These are phyloP conservation scores for Sphagnum contortum DNA, from an alignment of 225 moss, liverwort and hornwort genomes.

Conservation along the genomic window DNA sequence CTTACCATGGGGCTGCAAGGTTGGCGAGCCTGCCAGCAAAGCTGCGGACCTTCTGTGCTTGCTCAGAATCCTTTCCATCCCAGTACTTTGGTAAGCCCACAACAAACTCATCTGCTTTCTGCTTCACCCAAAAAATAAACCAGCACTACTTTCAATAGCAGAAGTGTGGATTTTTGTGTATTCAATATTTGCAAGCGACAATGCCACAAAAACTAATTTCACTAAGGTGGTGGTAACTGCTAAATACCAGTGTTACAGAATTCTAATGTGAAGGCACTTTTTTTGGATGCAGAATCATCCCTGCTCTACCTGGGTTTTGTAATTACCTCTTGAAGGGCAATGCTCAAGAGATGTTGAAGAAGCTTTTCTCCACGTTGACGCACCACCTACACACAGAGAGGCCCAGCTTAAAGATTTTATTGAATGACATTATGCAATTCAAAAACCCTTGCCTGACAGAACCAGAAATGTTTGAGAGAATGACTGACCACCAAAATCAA, in stretches of 20 bases:
- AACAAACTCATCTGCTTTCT: conserved; percentile 94
- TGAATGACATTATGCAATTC: background rate
- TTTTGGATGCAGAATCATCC: background rate
- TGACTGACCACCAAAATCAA: no score
- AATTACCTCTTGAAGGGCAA: conserved; percentile 65
- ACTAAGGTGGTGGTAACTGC: no score
- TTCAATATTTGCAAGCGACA: background rate
- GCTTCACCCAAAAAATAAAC: conserved; percentile 5
- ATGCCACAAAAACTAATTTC: background rate
- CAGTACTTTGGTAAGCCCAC: conserved; percentile 70
- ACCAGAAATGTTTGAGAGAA: no score
- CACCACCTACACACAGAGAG: conserved; percentile 51
- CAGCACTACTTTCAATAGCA: background rate
- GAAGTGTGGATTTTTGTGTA: background rate
- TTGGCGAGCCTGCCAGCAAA: conserved; percentile 86
- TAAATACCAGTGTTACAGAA: no score
- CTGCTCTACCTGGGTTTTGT: background rate
- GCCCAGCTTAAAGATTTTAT: conserved; percentile 2
- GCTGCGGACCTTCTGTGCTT: conserved; percentile 73
- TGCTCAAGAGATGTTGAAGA: conserved; percentile 53
- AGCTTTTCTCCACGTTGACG: conserved; percentile 76
- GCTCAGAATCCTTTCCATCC: conserved; percentile 67
- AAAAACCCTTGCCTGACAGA: no score
- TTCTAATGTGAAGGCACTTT: background rate
- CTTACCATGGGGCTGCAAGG: conserved; percentile 79